Evolutionary conservation across 805 yeast genomes (phyloP), one percentile per base, ranked within the genome.

Genomic region (Starmerella gropengiesseri): DNA sequence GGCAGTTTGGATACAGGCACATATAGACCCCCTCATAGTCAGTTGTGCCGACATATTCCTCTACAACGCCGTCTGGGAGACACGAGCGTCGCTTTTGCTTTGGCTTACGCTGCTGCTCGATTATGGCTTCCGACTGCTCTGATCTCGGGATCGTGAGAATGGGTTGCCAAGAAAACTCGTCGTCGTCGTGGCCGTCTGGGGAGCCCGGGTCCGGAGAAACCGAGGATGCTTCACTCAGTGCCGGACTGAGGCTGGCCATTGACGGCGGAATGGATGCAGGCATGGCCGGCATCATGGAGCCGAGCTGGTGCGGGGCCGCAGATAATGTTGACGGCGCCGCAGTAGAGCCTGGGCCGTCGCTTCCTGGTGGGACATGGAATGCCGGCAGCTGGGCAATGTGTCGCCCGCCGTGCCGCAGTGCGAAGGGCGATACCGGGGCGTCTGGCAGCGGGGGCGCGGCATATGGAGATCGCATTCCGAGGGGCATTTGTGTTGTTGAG

Each of bases 31-130:
- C 81, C 37, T 80, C 74, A 23, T 66, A 73, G 50, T 81, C 80
- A 6, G 95, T 86, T 1, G 94, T 94, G 40, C 70, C 72, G 60
- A 89, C 79, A 55, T 79, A 84, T 44, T 73, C 74, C 58, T 89
- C 97, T 32, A 87, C 74, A 37, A 84, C 81, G 3, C 96, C 96
- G 3, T 91, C 85, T 17, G 95, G 95, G 23, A 87, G 60, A 8
- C 86, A 74, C 1, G 91, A 77, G 43, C 58, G 56, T 16, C 64
- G 55, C 74, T 69, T 56, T 31, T 48, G 52, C 46, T 49, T 57
- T 46, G 69, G 66, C 31, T 41, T 37, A 42, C 54, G 54, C 48
- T 61, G 65, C 37, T 52, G 50, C 39, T 50, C 54, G 35, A 60
- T 57, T 27, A 60, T 60, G 19, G 56, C 54, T 41, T 61, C 60